These are phyloP conservation scores for Fagopyrum tataricum DNA, from an alignment of 148 eudicot species.

Conservation along the genomic window DNA sequence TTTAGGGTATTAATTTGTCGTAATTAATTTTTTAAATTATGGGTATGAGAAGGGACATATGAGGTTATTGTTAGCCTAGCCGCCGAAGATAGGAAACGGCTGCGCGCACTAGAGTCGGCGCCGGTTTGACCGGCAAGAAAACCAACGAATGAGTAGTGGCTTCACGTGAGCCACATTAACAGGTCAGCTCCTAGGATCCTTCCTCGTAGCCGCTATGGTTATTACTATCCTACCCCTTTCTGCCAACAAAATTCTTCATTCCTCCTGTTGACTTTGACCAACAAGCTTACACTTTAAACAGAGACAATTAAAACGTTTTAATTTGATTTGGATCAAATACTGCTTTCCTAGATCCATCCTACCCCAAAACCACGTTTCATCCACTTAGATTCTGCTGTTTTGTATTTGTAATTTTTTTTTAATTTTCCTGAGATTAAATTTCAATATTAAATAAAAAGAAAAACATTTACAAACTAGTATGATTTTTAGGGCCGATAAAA, in stretches of 20 bases:
- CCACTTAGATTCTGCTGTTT: no score
- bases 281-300: background rate
- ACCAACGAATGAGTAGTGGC: slow-evolving; percentile 3
- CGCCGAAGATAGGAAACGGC: slow-evolving; percentile 7
- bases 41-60: background rate
- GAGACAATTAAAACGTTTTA: slow-evolving; percentile 6
- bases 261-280: slow-evolving; percentile 4
- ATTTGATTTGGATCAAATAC: background rate
- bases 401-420: no score
- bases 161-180: slow-evolving; percentile 1
- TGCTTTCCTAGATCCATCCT: background rate
- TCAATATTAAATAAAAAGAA: no score
- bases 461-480: no score
- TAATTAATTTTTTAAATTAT: no score
- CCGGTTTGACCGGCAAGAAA: slow-evolving; percentile 9
- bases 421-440: no score
- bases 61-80: background rate
- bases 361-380: no score
- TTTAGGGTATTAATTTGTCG: no score
- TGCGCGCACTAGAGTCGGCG: background rate
- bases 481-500: no score
- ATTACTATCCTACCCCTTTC: background rate
- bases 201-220: slow-evolving; percentile 1
- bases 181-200: background rate
- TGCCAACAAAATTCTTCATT: background rate